Evolutionary conservation across 2,329 filamentous ascomycete species (phyloP).

Genomic region (Scedosporium aurantiacum): DNA sequence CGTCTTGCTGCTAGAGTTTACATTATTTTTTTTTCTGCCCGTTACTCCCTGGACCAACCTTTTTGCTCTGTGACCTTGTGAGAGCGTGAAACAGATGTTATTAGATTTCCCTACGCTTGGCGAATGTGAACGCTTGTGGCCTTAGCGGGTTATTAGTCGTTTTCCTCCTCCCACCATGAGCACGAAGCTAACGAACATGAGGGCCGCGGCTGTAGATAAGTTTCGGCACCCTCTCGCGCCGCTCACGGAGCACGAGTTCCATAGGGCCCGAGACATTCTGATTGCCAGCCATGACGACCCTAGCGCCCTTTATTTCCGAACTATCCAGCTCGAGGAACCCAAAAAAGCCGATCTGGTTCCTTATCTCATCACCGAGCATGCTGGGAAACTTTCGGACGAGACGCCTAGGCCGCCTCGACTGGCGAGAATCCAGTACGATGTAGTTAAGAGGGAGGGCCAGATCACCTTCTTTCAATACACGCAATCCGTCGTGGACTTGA

Average conservation of each 20-base stretch:
- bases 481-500: constrained; percentile 27
- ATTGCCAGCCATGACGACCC: constrained; percentile 2
- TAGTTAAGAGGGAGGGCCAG: constrained; percentile 8
- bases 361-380: constrained; percentile 48
- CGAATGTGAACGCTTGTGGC: background rate
- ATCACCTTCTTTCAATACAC: constrained; percentile 16
- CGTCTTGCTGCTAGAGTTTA: background rate
- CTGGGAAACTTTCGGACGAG: constrained; percentile 30
- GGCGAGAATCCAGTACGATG: constrained; percentile 34
- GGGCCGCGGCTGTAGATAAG: background rate
- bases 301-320: constrained; percentile 36
- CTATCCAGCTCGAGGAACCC: constrained; percentile 53
- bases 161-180: background rate
- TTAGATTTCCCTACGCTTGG: background rate
- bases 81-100: background rate
- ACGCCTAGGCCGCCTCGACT: constrained; percentile 33
- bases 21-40: background rate
- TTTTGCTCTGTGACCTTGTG: background rate
- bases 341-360: constrained; percentile 45
- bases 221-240: constrained; percentile 34
- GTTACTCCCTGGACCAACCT: background rate
- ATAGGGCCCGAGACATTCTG: constrained; percentile 32
- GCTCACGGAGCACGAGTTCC: constrained; percentile 38
- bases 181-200: constrained; percentile 1
- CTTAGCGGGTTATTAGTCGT: background rate